Evolutionary conservation across 495 filamentous ascomycete genomes (phyloP).

Genomic region (Halenospora varia): DNA sequence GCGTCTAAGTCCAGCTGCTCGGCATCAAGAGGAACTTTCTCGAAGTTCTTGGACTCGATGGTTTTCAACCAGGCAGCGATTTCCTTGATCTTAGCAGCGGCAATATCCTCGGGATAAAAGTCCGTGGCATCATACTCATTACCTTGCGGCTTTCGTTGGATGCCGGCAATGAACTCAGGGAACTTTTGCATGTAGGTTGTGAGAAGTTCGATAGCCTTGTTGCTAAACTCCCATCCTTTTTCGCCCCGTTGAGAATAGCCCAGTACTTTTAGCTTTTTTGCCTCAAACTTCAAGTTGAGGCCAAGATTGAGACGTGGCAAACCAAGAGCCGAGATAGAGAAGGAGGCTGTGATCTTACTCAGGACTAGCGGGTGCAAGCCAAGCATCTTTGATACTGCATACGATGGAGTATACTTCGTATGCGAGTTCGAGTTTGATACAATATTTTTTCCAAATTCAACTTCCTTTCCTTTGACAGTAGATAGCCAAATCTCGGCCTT

Average conservation of each 20-base stretch:
- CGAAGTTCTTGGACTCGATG: constrained; percentile 84
- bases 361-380: constrained; percentile 80
- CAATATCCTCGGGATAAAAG: constrained; percentile 71
- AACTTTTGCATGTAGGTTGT: constrained; percentile 88
- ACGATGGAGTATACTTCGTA: constrained; percentile 80
- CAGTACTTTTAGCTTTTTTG: constrained; percentile 89
- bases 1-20: constrained; percentile 91
- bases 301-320: constrained; percentile 79
- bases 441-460: constrained; percentile 74
- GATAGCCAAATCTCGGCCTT: constrained; percentile 75
- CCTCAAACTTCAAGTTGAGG: constrained; percentile 95
- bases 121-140: constrained; percentile 64
- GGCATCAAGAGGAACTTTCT: constrained; percentile 89
- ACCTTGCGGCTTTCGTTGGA: constrained; percentile 69
- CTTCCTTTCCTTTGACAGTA: constrained; percentile 61
- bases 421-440: constrained; percentile 59
- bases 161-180: constrained; percentile 87
- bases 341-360: constrained; percentile 93
- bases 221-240: constrained; percentile 92
- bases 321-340: constrained; percentile 74
- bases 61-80: constrained; percentile 90
- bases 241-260: constrained; percentile 85
- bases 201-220: constrained; percentile 75
- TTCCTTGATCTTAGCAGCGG: constrained; percentile 68
- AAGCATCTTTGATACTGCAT: constrained; percentile 75